Evolutionary conservation across 352 stramenopile genomes (phyloP).

Genomic region (Phytophthora europaea): DNA sequence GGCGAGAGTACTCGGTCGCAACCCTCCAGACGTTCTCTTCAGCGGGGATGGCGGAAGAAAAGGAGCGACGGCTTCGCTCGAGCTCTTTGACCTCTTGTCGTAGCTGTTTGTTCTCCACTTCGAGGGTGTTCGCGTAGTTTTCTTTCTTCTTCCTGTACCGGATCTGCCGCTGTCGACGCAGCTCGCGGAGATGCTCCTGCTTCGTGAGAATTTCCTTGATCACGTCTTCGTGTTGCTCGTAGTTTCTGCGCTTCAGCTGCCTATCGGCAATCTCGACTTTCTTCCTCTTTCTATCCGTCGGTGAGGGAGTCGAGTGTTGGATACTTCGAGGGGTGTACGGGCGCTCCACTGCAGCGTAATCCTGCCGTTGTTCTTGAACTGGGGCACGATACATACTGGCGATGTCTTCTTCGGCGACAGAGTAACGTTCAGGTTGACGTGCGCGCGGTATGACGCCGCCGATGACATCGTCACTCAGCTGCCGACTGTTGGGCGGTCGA

Average conservation of each 20-base stretch:
- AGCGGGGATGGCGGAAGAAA: background rate
- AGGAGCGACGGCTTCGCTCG: background rate
- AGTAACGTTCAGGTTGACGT: background rate
- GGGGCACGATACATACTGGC: too few relatives aligned
- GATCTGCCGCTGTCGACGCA: background rate
- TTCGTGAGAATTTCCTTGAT: background rate
- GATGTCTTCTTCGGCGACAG: background rate
- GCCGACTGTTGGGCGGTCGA: background rate
- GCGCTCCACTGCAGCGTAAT: background rate
- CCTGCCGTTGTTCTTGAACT: too few relatives aligned
- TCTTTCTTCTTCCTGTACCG: conserved; percentile 11
- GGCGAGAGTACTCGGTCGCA: conserved; percentile 11
- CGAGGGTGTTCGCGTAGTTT: background rate
- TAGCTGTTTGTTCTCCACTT: conserved; percentile 2
- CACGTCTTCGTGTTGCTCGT: background rate
- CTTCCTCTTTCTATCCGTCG: background rate
- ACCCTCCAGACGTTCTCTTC: conserved; percentile 21
- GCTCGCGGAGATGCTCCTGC: background rate
- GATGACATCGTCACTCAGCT: background rate
- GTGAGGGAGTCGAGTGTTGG: background rate
- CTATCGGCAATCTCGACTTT: background rate
- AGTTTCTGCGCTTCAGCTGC: background rate
- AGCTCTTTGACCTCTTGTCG: conserved; percentile 1
- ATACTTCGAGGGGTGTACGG: background rate
- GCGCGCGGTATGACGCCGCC: background rate